phyloP scores from a whole-genome alignment of 495 filamentous ascomycete species.

The Parathielavia appendiculata region DNA sequence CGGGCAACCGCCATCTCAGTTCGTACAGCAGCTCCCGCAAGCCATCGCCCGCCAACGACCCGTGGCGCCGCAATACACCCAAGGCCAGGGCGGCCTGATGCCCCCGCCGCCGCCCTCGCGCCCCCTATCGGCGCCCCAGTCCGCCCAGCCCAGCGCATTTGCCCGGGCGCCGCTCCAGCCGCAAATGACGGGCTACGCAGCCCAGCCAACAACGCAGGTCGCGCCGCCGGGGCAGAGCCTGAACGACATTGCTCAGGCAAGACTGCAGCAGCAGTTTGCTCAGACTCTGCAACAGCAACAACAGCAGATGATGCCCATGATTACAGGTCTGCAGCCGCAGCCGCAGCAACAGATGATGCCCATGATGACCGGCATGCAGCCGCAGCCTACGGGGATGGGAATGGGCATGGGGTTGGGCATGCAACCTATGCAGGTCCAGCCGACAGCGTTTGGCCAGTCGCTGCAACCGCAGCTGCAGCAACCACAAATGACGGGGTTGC shows the following conservation, averaged over 20 bases:
- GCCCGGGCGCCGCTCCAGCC: slow-evolving; percentile 71
- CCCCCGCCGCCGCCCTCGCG: slow-evolving; percentile 80
- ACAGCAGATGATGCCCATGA: slow-evolving; percentile 39
- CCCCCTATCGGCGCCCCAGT: slow-evolving; percentile 84
- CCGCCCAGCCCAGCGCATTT: slow-evolving; percentile 69
- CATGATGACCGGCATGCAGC: slow-evolving; percentile 45
- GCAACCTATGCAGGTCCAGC: slow-evolving; percentile 50
- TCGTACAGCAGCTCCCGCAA: slow-evolving; percentile 36
- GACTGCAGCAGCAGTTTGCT: slow-evolving; percentile 53
- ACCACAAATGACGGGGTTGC: slow-evolving; percentile 49
- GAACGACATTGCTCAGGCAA: slow-evolving; percentile 63
- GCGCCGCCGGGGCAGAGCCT: slow-evolving; percentile 72
- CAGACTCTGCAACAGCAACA: slow-evolving; percentile 31
- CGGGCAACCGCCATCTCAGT: slow-evolving; percentile 32
- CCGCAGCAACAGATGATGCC: slow-evolving; percentile 42
- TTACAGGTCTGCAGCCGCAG: slow-evolving; percentile 39
- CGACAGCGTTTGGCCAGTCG: slow-evolving; percentile 60
- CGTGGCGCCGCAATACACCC: slow-evolving; percentile 58
- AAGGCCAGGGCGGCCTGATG: slow-evolving; percentile 54
- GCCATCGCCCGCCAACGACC: slow-evolving; percentile 62
- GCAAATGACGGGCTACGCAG: slow-evolving; percentile 70
- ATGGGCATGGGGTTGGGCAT: not conserved
- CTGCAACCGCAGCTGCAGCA: slow-evolving; percentile 52
- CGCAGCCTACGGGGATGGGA: slow-evolving; percentile 39
- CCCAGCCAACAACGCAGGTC: slow-evolving; percentile 38